Conservation (phyloP, 2,329 filamentous ascomycete genomes). For the Venturia oleaginea region DNA sequence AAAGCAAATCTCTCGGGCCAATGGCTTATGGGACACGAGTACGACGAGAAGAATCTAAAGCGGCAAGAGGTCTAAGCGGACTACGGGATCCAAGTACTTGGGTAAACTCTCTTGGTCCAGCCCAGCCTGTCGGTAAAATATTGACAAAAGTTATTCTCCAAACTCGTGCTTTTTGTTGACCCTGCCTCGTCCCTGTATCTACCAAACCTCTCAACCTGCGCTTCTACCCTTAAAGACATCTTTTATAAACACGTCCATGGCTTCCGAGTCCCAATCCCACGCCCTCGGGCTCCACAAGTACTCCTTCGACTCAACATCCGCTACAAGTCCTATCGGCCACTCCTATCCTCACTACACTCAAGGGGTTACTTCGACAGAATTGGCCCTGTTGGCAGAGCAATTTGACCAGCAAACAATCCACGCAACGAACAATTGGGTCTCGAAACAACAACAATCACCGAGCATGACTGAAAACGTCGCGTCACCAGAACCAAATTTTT, state of each 20-base stretch:
- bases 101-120: slow-evolving; percentile 3
- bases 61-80: not conserved
- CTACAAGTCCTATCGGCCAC: not conserved
- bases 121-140: not conserved
- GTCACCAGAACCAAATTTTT: not conserved
- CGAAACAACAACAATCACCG: slow-evolving; percentile 2
- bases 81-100: not conserved
- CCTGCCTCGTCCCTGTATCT: not conserved
- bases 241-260: not conserved
- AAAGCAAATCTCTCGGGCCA: not conserved
- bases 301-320: not conserved
- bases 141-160: not conserved
- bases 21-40: not conserved
- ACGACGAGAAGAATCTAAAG: not conserved
- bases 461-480: not conserved
- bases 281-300: not conserved
- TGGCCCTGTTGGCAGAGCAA: slow-evolving; percentile 1
- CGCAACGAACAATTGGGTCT: not conserved
- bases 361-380: not conserved
- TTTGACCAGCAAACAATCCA: slow-evolving; percentile 6
- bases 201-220: not conserved
- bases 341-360: not conserved
- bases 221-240: not conserved
- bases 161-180: not conserved
- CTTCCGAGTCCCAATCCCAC: not conserved